Base-by-base conservation (phyloP, 192 early-diverging fungal genomes). In the Funneliformis geosporum region DNA sequence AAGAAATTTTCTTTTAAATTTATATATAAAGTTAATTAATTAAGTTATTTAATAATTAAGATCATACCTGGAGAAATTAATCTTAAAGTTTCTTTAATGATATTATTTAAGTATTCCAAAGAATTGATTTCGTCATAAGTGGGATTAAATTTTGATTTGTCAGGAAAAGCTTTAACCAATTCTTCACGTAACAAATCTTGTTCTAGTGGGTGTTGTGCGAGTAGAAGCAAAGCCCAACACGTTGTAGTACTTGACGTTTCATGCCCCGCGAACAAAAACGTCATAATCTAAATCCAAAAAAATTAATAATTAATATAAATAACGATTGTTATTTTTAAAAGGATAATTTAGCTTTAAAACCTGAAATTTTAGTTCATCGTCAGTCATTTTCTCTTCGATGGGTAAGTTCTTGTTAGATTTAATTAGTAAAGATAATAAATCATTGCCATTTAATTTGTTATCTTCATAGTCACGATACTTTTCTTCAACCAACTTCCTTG, bases 161-260 rank as follows among this genome's bases (percentile, higher is more conserved):
- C 28, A 9, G 82, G 77, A 25, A 85, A 85, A 0, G 84, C 80
- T 14, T 84, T 23, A 60, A 83, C 50, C 44, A 91, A 64, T 83
- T 91, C 90, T 47, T 85, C 70, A 28, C 88, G 80, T 0, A 91
- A 80, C 0, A 70, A 74, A 21, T 79, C 80, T 42, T 91, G 89
- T 16, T 85, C 60, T 0, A 82, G 71, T 16, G 75, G 89, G 40
- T 90, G 39, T 40, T 81, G 70, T 27, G 90, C 85, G 21, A 91
- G 80, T 55, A 89, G 74, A 66, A 87, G 82, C n/a, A 91, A 82
- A 68, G 86, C 82, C 89, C 89, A 91, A 18, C 82, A 84, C 12
- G 84, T 64, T 0, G 85, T 73, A 9, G 84, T 78, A 27, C 82
- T 83, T 0, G 90, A 89, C 1, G 90, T 91, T 81, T 88, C 89